A percentile compares a stretch with the other conserved stretches of the same genome.
Evolutionary conservation across 768 basidiomycete species (phyloP).

Genomic region (Russula sp.): DNA sequence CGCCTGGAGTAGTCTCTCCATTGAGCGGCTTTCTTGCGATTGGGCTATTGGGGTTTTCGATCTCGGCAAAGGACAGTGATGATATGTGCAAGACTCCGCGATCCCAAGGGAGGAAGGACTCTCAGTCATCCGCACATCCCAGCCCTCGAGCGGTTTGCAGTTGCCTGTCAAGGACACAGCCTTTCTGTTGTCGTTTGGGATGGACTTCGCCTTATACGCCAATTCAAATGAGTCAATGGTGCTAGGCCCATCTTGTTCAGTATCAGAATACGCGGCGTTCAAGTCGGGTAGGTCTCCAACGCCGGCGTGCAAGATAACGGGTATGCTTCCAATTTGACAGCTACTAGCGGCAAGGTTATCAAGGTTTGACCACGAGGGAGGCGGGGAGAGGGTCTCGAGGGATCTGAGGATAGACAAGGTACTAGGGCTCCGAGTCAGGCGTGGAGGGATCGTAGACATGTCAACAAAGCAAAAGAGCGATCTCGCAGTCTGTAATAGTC

Average conservation of each 20-base stretch:
- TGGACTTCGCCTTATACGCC: neutral
- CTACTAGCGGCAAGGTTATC: conserved; percentile 4
- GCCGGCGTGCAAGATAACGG: conserved; percentile 18
- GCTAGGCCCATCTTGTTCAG: neutral
- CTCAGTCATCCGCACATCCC: neutral
- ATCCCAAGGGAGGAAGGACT: neutral
- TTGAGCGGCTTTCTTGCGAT: neutral
- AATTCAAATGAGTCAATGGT: neutral
- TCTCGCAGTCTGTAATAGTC: neutral
- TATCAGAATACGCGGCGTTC: neutral
- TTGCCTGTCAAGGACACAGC: neutral
- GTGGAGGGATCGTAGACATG: conserved; percentile 8
- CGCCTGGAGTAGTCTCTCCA: neutral
- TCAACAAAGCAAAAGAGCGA: neutral
- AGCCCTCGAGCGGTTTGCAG: neutral
- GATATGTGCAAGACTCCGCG: neutral
- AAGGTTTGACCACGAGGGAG: conserved; percentile 20
- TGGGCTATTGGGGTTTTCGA: neutral
- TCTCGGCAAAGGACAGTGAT: neutral
- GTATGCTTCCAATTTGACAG: conserved; percentile 20
- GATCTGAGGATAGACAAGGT: conserved; percentile 18
- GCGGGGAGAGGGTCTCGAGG: conserved; percentile 19
- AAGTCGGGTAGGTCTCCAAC: neutral
- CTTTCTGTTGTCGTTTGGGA: neutral
- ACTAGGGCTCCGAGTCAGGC: conserved; percentile 12